phyloP scores from a whole-genome alignment of 2,329 filamentous ascomycete genomes.

The Pezicula neosporulosa region DNA sequence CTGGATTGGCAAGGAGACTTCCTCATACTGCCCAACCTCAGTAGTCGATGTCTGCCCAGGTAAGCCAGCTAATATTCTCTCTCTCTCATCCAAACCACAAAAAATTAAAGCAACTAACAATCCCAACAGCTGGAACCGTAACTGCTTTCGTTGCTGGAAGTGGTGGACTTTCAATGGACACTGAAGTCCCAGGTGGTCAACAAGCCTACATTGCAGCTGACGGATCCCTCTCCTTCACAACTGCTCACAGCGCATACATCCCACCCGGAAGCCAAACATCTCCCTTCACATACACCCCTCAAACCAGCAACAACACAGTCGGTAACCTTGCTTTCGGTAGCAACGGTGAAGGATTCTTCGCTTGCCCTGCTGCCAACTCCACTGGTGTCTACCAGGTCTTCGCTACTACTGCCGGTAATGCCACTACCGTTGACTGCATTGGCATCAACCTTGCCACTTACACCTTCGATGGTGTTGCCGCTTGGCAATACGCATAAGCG shows the following conservation, averaged over 20 bases:
- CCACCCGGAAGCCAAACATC: conserved; percentile 9
- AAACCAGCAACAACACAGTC: neutral
- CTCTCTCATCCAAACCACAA: neutral
- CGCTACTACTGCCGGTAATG: neutral
- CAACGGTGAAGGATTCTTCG: conserved; percentile 6
- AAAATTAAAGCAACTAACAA: neutral
- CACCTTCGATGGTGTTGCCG: neutral
- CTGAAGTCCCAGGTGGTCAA: conserved; percentile 11
- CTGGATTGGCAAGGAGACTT: conserved; percentile 10
- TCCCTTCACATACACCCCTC: conserved; percentile 8
- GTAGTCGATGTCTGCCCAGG: neutral
- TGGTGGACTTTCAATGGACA: neutral
- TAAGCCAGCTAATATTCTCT: neutral
- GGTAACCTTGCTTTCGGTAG: conserved; percentile 8
- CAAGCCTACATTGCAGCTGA: conserved; percentile 28
- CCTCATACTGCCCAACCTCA: conserved; percentile 9
- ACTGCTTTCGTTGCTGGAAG: conserved; percentile 4
- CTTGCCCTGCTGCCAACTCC: conserved; percentile 7
- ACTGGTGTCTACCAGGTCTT: conserved; percentile 8
- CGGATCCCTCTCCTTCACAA: conserved; percentile 19
- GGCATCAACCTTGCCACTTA: conserved; percentile 3
- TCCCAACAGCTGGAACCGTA: conserved; percentile 1
- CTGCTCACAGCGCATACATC: conserved; percentile 35
- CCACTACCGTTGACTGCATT: conserved; percentile 6
- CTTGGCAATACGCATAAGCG: conserved; percentile 7